Conservation (phyloP, 768 basidiomycete species). For the Podaxis rugospora region DNA sequence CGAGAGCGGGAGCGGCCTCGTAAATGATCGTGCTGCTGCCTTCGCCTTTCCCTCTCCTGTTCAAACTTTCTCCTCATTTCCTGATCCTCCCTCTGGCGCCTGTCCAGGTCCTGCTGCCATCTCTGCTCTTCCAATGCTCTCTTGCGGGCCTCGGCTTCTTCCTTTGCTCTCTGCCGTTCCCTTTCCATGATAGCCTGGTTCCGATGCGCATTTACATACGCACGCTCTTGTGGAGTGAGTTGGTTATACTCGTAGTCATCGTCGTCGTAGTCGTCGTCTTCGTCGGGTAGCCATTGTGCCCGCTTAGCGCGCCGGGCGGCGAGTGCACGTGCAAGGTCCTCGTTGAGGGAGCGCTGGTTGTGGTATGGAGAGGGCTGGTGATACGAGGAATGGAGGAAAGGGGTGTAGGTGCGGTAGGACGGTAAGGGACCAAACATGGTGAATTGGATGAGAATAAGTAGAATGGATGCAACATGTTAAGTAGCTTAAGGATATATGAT, state of each 20-base stretch:
- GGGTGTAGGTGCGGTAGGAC: constrained; percentile 18
- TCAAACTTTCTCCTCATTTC: constrained; percentile 15
- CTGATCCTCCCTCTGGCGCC: constrained; percentile 18
- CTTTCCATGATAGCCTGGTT: constrained; percentile 19
- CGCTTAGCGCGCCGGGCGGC: constrained; percentile 31
- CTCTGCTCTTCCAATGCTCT: constrained; percentile 16
- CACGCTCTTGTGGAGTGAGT: constrained; percentile 25
- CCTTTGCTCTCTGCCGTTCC: constrained; percentile 21
- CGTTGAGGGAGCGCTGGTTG: constrained; percentile 14
- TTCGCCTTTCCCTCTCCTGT: constrained; percentile 19
- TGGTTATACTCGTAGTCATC: constrained; percentile 24
- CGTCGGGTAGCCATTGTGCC: constrained; percentile 37
- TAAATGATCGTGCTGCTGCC: constrained; percentile 8
- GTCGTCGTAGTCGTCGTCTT: constrained; percentile 27
- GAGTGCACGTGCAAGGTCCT: constrained; percentile 22
- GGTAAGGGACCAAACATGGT: neutral
- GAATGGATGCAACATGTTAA: neutral
- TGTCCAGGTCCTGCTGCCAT: constrained; percentile 15
- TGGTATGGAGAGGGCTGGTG: constrained; percentile 16
- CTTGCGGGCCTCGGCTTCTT: constrained; percentile 15
- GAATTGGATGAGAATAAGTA: neutral
- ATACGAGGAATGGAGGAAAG: constrained; percentile 23
- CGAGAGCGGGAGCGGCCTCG: neutral
- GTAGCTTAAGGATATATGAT: neutral
- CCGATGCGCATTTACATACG: constrained; percentile 28